Percentiles rank a stretch among this genome's conserved stretches.
Conservation (phyloP, 2,329 filamentous ascomycete genomes). For the Penicillium sp. region DNA sequence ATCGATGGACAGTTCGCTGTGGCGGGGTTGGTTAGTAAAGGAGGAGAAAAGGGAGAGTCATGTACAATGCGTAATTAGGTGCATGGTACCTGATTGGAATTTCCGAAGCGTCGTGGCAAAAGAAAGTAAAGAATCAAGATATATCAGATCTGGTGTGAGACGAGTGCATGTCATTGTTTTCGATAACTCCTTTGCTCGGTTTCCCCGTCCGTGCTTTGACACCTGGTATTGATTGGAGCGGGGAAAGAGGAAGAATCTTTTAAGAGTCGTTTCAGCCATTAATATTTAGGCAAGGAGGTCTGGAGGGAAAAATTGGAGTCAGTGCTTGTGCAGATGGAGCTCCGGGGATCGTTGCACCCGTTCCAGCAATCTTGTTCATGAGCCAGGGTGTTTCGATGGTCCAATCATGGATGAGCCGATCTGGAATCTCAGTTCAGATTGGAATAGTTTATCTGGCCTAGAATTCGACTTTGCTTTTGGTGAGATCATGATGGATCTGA, state of each 20-base stretch:
- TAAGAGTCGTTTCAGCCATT: constrained; percentile 17
- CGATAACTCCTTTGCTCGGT: background rate
- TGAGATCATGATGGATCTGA: background rate
- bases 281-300: constrained; percentile 15
- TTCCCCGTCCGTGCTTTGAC: constrained; percentile 8
- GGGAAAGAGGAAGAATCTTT: constrained; percentile 1
- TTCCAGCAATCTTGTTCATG: constrained; percentile 17
- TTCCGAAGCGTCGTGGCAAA: background rate
- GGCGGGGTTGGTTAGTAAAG: no score
- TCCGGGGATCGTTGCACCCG: constrained; percentile 8
- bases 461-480: no score
- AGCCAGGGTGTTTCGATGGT: constrained; percentile 9
- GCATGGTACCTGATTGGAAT: constrained; percentile 9
- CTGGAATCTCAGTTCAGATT: constrained; percentile 7
- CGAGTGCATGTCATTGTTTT: constrained; percentile 6
- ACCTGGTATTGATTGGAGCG: constrained; percentile 4
- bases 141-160: constrained; percentile 13
- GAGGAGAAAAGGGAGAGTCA: no score
- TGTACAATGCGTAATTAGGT: background rate
- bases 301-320: constrained; percentile 1
- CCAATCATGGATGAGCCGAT: constrained; percentile 7
- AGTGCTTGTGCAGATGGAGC: constrained; percentile 2
- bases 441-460: background rate
- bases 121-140: no score
- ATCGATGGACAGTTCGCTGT: no score